Conservation (phyloP, 352 stramenopile genomes). For the Phytophthora aleatoria region DNA sequence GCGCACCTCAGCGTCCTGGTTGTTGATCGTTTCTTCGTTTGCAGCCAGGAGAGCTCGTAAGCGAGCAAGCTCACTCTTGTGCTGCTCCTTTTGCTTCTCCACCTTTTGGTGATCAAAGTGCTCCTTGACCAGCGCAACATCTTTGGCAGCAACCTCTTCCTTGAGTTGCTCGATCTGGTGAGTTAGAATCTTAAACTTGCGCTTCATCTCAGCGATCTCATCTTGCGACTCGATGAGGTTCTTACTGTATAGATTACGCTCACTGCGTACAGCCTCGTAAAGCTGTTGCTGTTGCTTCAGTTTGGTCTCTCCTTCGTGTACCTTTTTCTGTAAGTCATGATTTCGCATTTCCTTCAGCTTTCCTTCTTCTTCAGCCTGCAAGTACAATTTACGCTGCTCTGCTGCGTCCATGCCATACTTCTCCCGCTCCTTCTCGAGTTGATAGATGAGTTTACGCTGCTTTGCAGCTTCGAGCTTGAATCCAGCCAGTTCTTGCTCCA, state of each 20-base stretch:
- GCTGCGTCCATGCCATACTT: constrained; percentile 90
- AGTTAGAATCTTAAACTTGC: constrained; percentile 97
- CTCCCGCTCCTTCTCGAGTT: constrained; percentile 93
- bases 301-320: constrained; percentile 92
- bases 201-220: constrained; percentile 96
- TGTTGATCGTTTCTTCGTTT: constrained; percentile 94
- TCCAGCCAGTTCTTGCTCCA: constrained; percentile 80
- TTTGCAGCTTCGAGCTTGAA: constrained; percentile 89
- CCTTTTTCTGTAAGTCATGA: constrained; percentile 85
- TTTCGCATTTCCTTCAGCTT: constrained; percentile 85
- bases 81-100: constrained; percentile 94
- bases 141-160: constrained; percentile 95
- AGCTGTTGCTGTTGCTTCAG: constrained; percentile 97
- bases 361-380: constrained; percentile 81
- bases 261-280: constrained; percentile 94
- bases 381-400: constrained; percentile 85
- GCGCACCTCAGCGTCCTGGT: constrained; percentile 94
- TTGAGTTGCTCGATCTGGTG: constrained; percentile 97
- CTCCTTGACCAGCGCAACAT: constrained; percentile 95
- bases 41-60: constrained; percentile 86
- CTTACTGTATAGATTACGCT: constrained; percentile 96
- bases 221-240: constrained; percentile 96
- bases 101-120: constrained; percentile 96
- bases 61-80: constrained; percentile 93
- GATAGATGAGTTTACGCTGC: constrained; percentile 90